Evolutionary conservation across 2,329 filamentous ascomycete species (phyloP).

Genomic region (Fusarium buharicum): DNA sequence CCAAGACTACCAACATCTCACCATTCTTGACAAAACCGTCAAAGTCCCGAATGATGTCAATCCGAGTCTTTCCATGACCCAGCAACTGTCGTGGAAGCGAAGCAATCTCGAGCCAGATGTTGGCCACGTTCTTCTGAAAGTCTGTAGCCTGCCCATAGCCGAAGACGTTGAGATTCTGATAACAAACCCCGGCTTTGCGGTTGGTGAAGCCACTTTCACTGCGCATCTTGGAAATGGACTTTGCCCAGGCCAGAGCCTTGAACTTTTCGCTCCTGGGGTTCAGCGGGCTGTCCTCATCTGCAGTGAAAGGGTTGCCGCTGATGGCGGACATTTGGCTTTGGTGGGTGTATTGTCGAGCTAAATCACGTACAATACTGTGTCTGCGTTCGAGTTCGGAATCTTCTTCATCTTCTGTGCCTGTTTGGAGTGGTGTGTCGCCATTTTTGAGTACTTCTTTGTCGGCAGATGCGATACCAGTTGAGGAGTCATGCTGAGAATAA

Average conservation of each 20-base stretch:
- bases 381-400: constrained; percentile 50
- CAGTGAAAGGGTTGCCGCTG: constrained; percentile 42
- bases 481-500: background rate
- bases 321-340: constrained; percentile 61
- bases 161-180: constrained; percentile 71
- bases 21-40: constrained; percentile 73
- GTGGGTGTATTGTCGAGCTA: constrained; percentile 63
- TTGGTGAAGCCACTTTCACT: constrained; percentile 24
- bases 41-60: constrained; percentile 72
- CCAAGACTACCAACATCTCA: constrained; percentile 78
- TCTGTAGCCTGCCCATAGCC: constrained; percentile 75
- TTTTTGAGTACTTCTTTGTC: constrained; percentile 9
- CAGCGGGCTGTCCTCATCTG: constrained; percentile 56
- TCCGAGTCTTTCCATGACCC: constrained; percentile 63
- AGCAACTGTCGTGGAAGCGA: constrained; percentile 59
- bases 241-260: constrained; percentile 37
- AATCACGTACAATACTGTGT: constrained; percentile 56
- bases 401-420: constrained; percentile 47
- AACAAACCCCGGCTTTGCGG: constrained; percentile 65
- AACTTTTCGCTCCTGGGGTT: constrained; percentile 53
- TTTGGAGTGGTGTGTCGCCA: background rate
- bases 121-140: constrained; percentile 73
- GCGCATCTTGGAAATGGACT: constrained; percentile 31
- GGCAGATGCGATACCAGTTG: background rate
- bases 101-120: constrained; percentile 63